phyloP scores from a whole-genome alignment of 768 basidiomycete genomes.

The Mycena filopes region DNA sequence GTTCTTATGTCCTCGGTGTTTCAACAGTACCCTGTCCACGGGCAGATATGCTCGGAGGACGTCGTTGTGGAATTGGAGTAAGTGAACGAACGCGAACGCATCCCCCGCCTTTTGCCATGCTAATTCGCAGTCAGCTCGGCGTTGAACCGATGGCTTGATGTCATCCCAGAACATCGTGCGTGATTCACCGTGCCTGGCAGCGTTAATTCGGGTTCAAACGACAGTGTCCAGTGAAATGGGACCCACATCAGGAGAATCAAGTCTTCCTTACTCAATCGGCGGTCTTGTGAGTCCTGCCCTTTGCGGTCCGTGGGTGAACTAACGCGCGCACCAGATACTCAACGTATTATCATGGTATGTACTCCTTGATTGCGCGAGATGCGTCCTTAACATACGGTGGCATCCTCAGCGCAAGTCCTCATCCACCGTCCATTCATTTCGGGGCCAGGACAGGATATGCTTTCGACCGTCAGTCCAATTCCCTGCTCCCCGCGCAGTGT shows the following conservation, averaged over 20 bases:
- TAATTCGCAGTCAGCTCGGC: too few relatives aligned
- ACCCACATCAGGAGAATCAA: conserved; percentile 18
- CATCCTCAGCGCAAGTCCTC: conserved; percentile 20
- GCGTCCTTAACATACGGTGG: too few relatives aligned
- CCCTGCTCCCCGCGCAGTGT: too few relatives aligned
- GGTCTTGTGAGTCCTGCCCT: conserved; percentile 2
- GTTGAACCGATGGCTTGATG: conserved; percentile 23
- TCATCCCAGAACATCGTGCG: conserved; percentile 19
- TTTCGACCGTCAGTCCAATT: background rate
- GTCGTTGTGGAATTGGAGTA: conserved; percentile 13
- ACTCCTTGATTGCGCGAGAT: background rate
- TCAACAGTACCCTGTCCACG: conserved; percentile 6
- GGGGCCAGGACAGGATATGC: background rate
- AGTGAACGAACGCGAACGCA: too few relatives aligned
- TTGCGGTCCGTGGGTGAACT: too few relatives aligned
- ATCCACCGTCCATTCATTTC: conserved; percentile 24
- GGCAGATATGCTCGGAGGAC: background rate
- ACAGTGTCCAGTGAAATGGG: conserved; percentile 19
- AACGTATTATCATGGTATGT: conserved; percentile 23
- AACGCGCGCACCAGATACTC: conserved; percentile 24
- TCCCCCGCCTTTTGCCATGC: too few relatives aligned
- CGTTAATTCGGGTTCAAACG: background rate
- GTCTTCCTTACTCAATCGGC: conserved; percentile 28
- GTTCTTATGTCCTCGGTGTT: too few relatives aligned
- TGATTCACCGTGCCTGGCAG: background rate